phyloP scores from a whole-genome alignment of 2,329 filamentous ascomycete genomes.

The Epichloe aotearoae region DNA sequence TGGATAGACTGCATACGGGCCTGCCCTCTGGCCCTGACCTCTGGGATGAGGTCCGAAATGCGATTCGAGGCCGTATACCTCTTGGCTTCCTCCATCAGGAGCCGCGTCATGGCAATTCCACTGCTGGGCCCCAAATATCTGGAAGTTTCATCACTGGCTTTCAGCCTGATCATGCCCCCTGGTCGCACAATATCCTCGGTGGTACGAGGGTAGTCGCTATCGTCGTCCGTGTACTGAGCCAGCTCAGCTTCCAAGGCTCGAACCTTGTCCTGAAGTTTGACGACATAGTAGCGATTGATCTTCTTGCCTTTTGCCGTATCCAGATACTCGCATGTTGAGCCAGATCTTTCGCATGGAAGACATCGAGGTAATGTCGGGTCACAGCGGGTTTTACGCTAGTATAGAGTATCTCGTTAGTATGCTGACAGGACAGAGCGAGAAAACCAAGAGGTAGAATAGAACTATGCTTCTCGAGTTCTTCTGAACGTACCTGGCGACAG shows the following conservation, averaged over 20 bases:
- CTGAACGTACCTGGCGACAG: constrained; percentile 54
- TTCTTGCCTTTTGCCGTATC: constrained; percentile 77
- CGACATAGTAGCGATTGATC: constrained; percentile 83
- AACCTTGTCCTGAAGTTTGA: constrained; percentile 79
- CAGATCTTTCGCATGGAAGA: constrained; percentile 81
- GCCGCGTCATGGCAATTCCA: constrained; percentile 84
- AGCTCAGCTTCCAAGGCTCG: constrained; percentile 72
- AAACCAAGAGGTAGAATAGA: not conserved
- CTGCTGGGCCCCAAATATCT: constrained; percentile 89
- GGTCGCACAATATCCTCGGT: constrained; percentile 78
- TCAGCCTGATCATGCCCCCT: constrained; percentile 71
- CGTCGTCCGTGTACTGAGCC: constrained; percentile 63
- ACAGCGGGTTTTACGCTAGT: constrained; percentile 85
- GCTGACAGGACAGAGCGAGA: not conserved
- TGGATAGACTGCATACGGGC: constrained; percentile 46
- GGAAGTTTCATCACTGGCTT: constrained; percentile 71
- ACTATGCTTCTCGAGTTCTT: not conserved
- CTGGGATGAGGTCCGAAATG: constrained; percentile 83
- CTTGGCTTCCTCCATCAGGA: constrained; percentile 95
- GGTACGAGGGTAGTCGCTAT: constrained; percentile 54
- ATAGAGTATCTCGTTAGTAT: constrained; percentile 6
- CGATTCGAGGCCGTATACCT: constrained; percentile 81
- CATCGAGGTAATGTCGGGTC: constrained; percentile 87
- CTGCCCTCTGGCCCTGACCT: constrained; percentile 45
- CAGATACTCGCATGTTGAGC: constrained; percentile 87